Conservation (phyloP, 495 filamentous ascomycete species). For the Articulospora tetracladia region DNA sequence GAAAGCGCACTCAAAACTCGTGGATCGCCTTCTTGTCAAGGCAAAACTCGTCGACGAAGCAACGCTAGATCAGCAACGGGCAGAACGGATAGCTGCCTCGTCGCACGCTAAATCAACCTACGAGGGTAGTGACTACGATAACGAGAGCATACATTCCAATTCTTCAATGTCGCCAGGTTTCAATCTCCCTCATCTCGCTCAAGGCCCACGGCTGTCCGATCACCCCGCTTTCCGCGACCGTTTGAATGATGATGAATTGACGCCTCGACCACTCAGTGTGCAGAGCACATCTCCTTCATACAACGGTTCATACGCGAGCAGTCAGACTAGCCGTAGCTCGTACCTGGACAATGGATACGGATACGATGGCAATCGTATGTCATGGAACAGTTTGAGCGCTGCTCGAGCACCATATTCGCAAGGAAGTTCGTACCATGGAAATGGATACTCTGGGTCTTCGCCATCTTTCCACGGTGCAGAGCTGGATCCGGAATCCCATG, state of each 20-base stretch:
- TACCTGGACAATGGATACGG: neutral
- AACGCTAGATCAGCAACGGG: neutral
- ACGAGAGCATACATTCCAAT: neutral
- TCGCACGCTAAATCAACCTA: neutral
- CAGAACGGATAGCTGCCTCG: neutral
- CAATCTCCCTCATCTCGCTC: neutral
- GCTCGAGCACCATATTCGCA: neutral
- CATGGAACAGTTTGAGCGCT: slow-evolving; percentile 12
- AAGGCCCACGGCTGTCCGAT: slow-evolving; percentile 1
- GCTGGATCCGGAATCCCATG: neutral
- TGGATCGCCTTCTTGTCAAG: slow-evolving; percentile 61
- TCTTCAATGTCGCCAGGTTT: neutral
- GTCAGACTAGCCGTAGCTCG: neutral
- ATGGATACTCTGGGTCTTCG: neutral
- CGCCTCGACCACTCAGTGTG: slow-evolving; percentile 12
- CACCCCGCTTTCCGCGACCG: neutral
- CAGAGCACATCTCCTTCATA: neutral
- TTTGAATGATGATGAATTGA: neutral
- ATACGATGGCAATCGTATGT: slow-evolving; percentile 4
- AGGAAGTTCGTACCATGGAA: neutral
- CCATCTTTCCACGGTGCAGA: neutral
- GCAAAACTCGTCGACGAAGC: slow-evolving; percentile 32
- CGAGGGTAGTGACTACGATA: slow-evolving; percentile 2
- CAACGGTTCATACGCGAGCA: neutral
- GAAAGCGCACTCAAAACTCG: slow-evolving; percentile 61